Conservation (phyloP, 352 stramenopile genomes). For the Thalassiosira exigua region DNA sequence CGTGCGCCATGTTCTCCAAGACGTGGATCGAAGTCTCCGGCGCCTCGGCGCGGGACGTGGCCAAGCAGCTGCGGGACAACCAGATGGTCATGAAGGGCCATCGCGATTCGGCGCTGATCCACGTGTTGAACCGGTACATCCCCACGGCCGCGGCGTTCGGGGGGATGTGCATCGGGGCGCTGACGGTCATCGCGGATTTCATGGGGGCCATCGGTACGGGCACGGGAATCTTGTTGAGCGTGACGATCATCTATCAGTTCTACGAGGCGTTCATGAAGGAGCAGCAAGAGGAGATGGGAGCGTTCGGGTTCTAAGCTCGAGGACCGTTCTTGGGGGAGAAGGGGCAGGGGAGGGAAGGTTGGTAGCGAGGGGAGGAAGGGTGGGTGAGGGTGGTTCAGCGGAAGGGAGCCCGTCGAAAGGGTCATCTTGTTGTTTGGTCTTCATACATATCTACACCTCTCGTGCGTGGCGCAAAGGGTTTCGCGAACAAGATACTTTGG, state of each 20-base stretch:
- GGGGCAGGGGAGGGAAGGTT: too few species aligned
- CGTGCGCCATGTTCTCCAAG: slow-evolving; percentile 98
- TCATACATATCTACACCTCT: too few species aligned
- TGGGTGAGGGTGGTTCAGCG: too few species aligned
- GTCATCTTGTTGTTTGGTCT: too few species aligned
- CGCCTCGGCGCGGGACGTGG: slow-evolving; percentile 95
- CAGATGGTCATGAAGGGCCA: slow-evolving; percentile 99
- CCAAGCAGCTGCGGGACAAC: slow-evolving; percentile 98
- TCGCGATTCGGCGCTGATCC: slow-evolving; percentile 95
- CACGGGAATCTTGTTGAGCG: slow-evolving; percentile 97
- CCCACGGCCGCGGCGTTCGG: slow-evolving; percentile 98
- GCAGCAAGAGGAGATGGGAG: slow-evolving; percentile 77
- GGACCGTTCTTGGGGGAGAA: background rate
- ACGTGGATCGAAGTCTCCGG: slow-evolving; percentile 99
- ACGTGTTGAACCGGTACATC: slow-evolving; percentile 99
- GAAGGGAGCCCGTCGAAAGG: too few species aligned
- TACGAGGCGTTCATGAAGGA: slow-evolving; percentile 98
- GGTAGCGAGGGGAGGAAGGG: too few species aligned
- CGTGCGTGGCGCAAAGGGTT: too few species aligned
- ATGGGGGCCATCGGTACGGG: slow-evolving; percentile 98
- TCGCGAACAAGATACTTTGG: too few species aligned
- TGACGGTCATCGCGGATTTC: slow-evolving; percentile 98
- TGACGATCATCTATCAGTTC: slow-evolving; percentile 99
- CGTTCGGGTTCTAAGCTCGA: slow-evolving; percentile 77
- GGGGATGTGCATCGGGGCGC: slow-evolving; percentile 99